Evolutionary conservation across 192 early-diverging fungal species (phyloP).

Genomic region (Linnemannia zychae): DNA sequence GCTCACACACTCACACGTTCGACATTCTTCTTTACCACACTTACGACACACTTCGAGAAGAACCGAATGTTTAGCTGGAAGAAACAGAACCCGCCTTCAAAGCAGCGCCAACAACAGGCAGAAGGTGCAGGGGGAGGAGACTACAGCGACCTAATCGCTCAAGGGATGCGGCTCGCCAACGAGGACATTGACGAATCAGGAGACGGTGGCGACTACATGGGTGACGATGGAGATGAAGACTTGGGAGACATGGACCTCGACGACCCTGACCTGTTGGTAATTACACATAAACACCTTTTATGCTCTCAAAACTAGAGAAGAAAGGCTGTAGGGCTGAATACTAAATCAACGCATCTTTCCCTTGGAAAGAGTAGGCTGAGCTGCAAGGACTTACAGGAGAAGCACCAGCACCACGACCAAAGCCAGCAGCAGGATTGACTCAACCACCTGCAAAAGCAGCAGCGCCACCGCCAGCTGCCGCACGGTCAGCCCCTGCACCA

Average conservation of each 20-base stretch:
- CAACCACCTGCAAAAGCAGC: constrained; percentile 18
- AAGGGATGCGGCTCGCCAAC: constrained; percentile 44
- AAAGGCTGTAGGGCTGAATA: not conserved
- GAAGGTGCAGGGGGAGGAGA: constrained; percentile 6
- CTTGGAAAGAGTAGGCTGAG: constrained; percentile 53
- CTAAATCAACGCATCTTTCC: not conserved
- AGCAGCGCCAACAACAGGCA: constrained; percentile 27
- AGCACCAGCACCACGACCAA: constrained; percentile 24
- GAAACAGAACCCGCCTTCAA: constrained; percentile 55
- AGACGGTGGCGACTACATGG: constrained; percentile 34
- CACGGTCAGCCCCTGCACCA: constrained; percentile 2
- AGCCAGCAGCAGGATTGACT: constrained; percentile 21
- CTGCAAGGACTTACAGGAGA: constrained; percentile 58
- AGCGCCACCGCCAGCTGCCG: constrained; percentile 11
- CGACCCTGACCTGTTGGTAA: constrained; percentile 70
- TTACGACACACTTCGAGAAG: not conserved
- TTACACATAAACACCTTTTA: not conserved
- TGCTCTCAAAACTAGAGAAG: not conserved
- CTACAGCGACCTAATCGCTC: constrained; percentile 47
- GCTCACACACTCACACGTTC: not conserved
- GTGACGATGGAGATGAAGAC: constrained; percentile 39
- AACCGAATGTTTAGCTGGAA: constrained; percentile 51
- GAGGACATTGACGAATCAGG: constrained; percentile 33
- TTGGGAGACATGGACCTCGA: constrained; percentile 60
- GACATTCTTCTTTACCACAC: not conserved